These are phyloP conservation scores for Sclerospora graminicola DNA, from an alignment of 352 stramenopile genomes.

Conservation along the genomic window DNA sequence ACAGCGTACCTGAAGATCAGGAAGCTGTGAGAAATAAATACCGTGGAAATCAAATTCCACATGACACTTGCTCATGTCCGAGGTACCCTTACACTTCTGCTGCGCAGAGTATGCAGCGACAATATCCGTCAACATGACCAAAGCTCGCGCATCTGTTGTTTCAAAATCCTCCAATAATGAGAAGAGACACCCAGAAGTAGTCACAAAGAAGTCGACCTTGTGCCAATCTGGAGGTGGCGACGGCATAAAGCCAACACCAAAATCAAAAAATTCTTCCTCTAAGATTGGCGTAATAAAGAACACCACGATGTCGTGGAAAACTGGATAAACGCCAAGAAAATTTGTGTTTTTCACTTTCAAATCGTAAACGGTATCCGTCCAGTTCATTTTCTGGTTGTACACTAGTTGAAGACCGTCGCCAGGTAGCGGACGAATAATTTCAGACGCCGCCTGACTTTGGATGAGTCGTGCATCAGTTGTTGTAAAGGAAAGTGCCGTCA, in stretches of 20 bases:
- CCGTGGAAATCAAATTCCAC: conserved; percentile 70
- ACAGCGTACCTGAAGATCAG: conserved; percentile 57
- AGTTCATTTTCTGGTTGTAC: conserved; percentile 69
- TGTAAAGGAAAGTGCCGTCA: conserved; percentile 46
- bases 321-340: conserved; percentile 62
- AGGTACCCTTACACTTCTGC: conserved; percentile 36
- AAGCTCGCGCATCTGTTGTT: conserved; percentile 48
- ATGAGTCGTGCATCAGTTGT: conserved; percentile 49
- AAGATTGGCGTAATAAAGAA: conserved; percentile 67
- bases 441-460: conserved; percentile 38
- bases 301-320: conserved; percentile 41
- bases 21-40: conserved; percentile 79
- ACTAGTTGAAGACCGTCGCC: conserved; percentile 67
- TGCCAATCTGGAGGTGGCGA: conserved; percentile 55
- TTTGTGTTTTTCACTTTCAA: conserved; percentile 71
- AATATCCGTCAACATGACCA: conserved; percentile 69
- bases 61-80: conserved; percentile 75
- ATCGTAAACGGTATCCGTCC: conserved; percentile 62
- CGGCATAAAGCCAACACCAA: conserved; percentile 59
- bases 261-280: conserved; percentile 38
- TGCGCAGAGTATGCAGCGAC: conserved; percentile 52
- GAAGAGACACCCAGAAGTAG: conserved; percentile 61
- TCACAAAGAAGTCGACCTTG: conserved; percentile 65
- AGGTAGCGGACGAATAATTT: conserved; percentile 60
- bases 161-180: conserved; percentile 77